A percentile compares a stretch with the other conserved stretches of the same genome.
Evolutionary conservation across 208 protist genomes (phyloP).

Genomic region (Acanthamoeba healyi): DNA sequence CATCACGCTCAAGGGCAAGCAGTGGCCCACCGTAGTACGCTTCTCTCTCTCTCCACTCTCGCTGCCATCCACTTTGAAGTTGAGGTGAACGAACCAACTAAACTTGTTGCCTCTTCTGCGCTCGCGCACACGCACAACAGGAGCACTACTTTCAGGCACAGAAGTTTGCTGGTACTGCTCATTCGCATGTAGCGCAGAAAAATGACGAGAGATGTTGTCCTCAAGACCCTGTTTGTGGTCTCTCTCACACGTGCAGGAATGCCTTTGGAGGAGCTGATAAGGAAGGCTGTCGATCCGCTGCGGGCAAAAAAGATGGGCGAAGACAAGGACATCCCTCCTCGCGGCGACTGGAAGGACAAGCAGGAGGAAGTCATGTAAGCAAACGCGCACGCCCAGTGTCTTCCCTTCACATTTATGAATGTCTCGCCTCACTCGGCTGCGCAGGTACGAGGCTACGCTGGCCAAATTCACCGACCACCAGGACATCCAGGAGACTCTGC

Average conservation of each 20-base stretch:
- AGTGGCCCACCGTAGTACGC: slow-evolving; percentile 66
- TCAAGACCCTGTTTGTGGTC: no score
- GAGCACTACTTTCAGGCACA: slow-evolving; percentile 69
- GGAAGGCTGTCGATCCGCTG: background rate
- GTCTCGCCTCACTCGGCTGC: background rate
- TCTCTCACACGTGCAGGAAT: no score
- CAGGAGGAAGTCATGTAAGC: slow-evolving; percentile 54
- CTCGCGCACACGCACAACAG: no score
- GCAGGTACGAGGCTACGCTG: slow-evolving; percentile 69
- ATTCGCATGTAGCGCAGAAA: no score
- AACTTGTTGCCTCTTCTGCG: background rate
- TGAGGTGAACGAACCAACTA: background rate
- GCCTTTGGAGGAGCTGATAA: slow-evolving; percentile 48
- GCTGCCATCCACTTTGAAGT: background rate
- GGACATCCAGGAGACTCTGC: slow-evolving; percentile 53
- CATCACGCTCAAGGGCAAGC: slow-evolving; percentile 32
- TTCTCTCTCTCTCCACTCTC: background rate
- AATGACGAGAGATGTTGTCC: no score
- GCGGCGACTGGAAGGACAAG: slow-evolving; percentile 60
- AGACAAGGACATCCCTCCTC: slow-evolving; percentile 36
- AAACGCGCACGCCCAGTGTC: background rate
- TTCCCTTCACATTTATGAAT: background rate
- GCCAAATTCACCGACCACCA: slow-evolving; percentile 64
- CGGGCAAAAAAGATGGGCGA: slow-evolving; percentile 64
- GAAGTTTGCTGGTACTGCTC: slow-evolving; percentile 69